Conservation (phyloP, 108 stramenopile genomes). For the Pseudonitzschia multiseries region DNA sequence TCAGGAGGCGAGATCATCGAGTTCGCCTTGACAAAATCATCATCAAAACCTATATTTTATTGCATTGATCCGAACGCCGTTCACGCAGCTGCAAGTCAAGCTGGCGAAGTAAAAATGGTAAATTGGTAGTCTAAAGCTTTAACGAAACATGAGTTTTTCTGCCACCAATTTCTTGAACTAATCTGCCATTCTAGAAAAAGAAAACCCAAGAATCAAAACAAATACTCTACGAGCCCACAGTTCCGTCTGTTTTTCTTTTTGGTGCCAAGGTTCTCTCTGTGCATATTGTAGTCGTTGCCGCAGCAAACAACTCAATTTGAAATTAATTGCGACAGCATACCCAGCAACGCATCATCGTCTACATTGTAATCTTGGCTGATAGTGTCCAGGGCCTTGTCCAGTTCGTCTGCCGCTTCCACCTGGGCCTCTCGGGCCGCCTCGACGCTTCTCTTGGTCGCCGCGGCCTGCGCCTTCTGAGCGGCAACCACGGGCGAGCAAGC, state of each 20-base stretch:
- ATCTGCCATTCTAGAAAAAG: too few relatives aligned
- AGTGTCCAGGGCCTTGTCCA: conserved; percentile 63
- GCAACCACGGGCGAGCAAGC: conserved; percentile 88
- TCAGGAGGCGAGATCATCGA: too few relatives aligned
- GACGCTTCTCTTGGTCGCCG: conserved; percentile 30
- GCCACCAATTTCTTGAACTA: too few relatives aligned
- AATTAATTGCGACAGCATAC: conserved; percentile 65
- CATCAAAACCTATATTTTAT: too few relatives aligned
- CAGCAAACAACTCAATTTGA: background rate
- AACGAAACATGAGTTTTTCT: too few relatives aligned
- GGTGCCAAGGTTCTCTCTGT: background rate
- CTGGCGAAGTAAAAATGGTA: too few relatives aligned
- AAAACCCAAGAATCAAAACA: too few relatives aligned
- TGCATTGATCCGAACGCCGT: too few relatives aligned
- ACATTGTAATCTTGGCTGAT: conserved; percentile 70
- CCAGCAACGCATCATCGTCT: conserved; percentile 81
- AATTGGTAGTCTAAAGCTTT: too few relatives aligned
- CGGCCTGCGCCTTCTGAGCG: conserved; percentile 65
- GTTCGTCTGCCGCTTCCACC: conserved; percentile 50
- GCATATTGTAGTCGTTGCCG: background rate
- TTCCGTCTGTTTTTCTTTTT: background rate
- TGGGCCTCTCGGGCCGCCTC: conserved; percentile 44
- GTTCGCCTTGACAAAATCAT: too few relatives aligned
- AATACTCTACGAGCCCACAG: too few relatives aligned
- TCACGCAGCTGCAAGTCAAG: too few relatives aligned